phyloP scores from a whole-genome alignment of 2,329 filamentous ascomycete genomes.

The Tolypocladium album region DNA sequence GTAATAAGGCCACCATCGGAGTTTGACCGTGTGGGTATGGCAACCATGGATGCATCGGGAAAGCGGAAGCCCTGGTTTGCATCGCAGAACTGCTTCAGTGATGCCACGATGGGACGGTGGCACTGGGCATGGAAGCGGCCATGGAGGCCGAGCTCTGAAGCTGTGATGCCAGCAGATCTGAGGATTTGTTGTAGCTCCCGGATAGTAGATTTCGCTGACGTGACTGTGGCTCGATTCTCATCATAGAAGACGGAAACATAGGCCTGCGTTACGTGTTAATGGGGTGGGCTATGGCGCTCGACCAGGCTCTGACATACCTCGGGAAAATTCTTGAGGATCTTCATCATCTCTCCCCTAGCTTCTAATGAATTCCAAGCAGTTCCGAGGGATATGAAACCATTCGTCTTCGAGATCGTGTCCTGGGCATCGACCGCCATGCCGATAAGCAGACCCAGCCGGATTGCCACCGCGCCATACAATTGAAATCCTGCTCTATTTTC shows the following conservation, averaged over 20 bases:
- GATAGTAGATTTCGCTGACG: neutral
- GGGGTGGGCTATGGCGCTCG: neutral
- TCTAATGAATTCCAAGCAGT: neutral
- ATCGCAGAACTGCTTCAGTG: neutral
- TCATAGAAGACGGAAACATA: neutral
- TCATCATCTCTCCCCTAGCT: neutral
- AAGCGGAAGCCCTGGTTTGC: neutral
- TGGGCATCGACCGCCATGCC: constrained; percentile 24
- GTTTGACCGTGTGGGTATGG: neutral
- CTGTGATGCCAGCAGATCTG: neutral
- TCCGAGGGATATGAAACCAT: neutral
- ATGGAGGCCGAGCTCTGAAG: neutral
- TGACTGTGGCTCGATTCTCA: neutral
- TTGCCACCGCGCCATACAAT: constrained; percentile 21
- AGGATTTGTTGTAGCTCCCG: neutral
- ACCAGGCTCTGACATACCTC: neutral
- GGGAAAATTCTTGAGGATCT: neutral
- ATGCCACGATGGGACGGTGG: neutral
- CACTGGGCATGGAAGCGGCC: neutral
- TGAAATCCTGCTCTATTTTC: constrained; percentile 15
- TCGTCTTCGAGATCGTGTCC: constrained; percentile 8
- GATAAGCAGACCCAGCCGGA: constrained; percentile 26
- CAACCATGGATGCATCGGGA: neutral
- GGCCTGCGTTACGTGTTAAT: neutral
- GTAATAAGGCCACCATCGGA: neutral